Conservation (phyloP, 2,329 filamentous ascomycete genomes). For the Helotiales sp. region DNA sequence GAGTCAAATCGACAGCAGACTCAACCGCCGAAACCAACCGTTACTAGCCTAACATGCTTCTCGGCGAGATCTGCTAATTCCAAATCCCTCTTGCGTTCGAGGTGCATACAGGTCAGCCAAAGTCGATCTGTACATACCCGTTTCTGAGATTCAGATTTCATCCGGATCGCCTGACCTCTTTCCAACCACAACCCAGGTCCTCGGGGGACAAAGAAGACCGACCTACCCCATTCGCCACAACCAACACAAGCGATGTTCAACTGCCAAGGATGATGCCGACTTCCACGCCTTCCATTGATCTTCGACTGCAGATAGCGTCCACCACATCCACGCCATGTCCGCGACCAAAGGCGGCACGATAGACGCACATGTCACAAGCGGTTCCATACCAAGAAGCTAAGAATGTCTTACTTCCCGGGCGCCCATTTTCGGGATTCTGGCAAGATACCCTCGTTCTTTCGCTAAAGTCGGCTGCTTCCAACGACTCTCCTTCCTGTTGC, state of each 20-base stretch:
- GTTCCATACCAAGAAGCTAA: neutral
- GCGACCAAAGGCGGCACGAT: neutral
- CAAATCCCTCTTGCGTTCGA: no score
- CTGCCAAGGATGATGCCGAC: neutral
- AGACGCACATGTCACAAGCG: neutral
- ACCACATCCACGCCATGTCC: neutral
- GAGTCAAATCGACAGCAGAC: no score
- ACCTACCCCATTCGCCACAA: neutral
- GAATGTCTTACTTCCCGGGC: neutral
- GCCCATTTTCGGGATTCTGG: neutral
- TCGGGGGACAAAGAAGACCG: neutral
- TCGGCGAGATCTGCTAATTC: no score
- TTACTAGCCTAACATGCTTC: neutral
- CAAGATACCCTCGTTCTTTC: no score
- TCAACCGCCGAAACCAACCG: no score
- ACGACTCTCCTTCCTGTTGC: neutral
- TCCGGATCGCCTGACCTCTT: neutral
- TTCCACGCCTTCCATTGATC: neutral
- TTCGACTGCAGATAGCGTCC: neutral
- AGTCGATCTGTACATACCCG: neutral
- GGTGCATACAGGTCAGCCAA: no score
- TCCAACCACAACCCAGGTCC: slow-evolving; percentile 4
- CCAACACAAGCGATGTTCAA: neutral
- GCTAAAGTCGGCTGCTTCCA: neutral
- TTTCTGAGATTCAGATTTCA: neutral